phyloP scores from a whole-genome alignment of 1,284 basidiomycete species.

The Trametes hirsuta region DNA sequence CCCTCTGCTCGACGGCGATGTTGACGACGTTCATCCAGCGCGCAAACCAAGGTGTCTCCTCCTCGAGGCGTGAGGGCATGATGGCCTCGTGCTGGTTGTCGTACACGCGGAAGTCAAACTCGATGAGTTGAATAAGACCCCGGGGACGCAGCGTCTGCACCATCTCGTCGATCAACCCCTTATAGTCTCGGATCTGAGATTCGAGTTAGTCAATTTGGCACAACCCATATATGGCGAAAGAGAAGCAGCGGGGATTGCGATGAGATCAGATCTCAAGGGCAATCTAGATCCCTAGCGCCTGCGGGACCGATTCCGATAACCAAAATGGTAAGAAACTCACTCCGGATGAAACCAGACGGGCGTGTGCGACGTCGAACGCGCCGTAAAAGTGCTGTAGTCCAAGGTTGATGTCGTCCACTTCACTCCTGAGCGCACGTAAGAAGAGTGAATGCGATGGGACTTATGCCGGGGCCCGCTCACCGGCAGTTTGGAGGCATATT shows the following conservation, averaged over 20 bases:
- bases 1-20: conserved; percentile 53
- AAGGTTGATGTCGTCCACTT: conserved; percentile 82
- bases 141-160: conserved; percentile 67
- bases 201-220: conserved; percentile 22
- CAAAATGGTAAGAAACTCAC: conserved; percentile 45
- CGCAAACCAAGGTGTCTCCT: conserved; percentile 57
- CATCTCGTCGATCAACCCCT: conserved; percentile 66
- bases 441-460: conserved; percentile 5
- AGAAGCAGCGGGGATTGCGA: conserved; percentile 30
- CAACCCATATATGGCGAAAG: conserved; percentile 14
- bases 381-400: conserved; percentile 80
- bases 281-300: conserved; percentile 9
- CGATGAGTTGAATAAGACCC: conserved; percentile 65
- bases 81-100: conserved; percentile 51
- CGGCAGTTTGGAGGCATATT: conserved; percentile 71
- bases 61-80: conserved; percentile 34
- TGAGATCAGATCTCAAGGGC: conserved; percentile 21
- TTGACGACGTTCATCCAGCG: conserved; percentile 60
- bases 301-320: conserved; percentile 15
- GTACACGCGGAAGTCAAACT: conserved; percentile 70
- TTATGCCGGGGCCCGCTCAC: conserved; percentile 39
- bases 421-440: conserved; percentile 52
- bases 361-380: conserved; percentile 75
- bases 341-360: conserved; percentile 68
- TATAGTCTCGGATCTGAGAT: conserved; percentile 69